A percentile compares a stretch with the other conserved stretches of the same genome.
These are phyloP conservation scores for Aspergillus aculeatus DNA, from an alignment of 2,329 filamentous ascomycete species.

Conservation along the genomic window DNA sequence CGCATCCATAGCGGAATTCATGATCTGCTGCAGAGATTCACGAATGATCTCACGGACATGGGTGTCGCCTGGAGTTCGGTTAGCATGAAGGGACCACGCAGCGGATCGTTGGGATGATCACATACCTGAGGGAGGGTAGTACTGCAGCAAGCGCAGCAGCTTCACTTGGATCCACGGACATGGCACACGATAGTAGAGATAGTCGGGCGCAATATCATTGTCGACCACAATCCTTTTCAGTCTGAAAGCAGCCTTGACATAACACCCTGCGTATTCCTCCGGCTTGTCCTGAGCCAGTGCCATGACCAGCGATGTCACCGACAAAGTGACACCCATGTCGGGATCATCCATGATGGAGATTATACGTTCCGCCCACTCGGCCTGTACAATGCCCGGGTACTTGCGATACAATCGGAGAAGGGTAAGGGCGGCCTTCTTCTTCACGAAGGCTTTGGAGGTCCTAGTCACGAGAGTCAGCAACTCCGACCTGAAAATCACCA, in stretches of 20 bases:
- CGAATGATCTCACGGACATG: slow-evolving; percentile 89
- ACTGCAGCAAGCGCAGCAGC: slow-evolving; percentile 84
- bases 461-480: slow-evolving; percentile 42
- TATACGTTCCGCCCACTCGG: slow-evolving; percentile 96
- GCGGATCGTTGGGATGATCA: slow-evolving; percentile 16
- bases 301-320: slow-evolving; percentile 94
- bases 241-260: slow-evolving; percentile 86
- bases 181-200: slow-evolving; percentile 99
- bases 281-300: slow-evolving; percentile 87
- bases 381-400: slow-evolving; percentile 86
- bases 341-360: slow-evolving; percentile 98
- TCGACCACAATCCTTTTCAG: slow-evolving; percentile 89
- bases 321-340: slow-evolving; percentile 90
- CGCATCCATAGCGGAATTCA: slow-evolving; percentile 86
- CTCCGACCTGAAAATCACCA: neutral
- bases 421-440: slow-evolving; percentile 97
- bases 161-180: slow-evolving; percentile 99
- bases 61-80: slow-evolving; percentile 68
- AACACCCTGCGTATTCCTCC: slow-evolving; percentile 92
- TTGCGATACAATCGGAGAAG: slow-evolving; percentile 92
- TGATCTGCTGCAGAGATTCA: slow-evolving; percentile 83
- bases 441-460: slow-evolving; percentile 93
- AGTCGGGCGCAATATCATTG: slow-evolving; percentile 83
- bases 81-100: neutral
- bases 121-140: slow-evolving; percentile 88